Evolutionary conservation across 2,329 filamentous ascomycete species (phyloP).

Genomic region (Penicillium concentricum): DNA sequence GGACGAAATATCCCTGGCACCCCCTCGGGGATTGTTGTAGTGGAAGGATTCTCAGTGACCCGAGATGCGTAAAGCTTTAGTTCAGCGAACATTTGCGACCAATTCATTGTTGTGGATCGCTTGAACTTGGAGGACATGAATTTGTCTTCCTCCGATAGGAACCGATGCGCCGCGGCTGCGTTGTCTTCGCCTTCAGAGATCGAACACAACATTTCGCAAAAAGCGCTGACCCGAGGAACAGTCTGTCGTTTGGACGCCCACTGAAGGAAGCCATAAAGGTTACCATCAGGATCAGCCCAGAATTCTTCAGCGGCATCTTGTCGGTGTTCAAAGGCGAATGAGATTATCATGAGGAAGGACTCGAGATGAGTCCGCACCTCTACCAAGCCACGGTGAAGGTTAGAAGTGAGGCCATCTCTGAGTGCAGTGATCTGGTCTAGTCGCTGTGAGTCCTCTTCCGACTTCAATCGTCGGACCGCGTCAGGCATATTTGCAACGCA

Average conservation of each 20-base stretch:
- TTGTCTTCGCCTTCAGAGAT: slow-evolving; percentile 80
- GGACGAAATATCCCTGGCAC: slow-evolving; percentile 57
- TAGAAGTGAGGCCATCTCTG: slow-evolving; percentile 44
- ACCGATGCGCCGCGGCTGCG: slow-evolving; percentile 81
- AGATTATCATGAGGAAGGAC: slow-evolving; percentile 86
- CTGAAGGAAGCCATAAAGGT: slow-evolving; percentile 89
- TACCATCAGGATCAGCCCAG: slow-evolving; percentile 89
- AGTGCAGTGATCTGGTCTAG: slow-evolving; percentile 47
- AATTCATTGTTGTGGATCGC: slow-evolving; percentile 81
- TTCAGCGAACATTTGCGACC: slow-evolving; percentile 89
- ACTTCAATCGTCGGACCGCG: slow-evolving; percentile 77
- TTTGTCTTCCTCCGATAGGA: slow-evolving; percentile 80
- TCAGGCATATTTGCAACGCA: slow-evolving; percentile 96
- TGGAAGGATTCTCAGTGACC: slow-evolving; percentile 68
- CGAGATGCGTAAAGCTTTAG: slow-evolving; percentile 79
- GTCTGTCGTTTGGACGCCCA: slow-evolving; percentile 96
- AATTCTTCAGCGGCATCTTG: slow-evolving; percentile 83
- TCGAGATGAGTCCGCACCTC: slow-evolving; percentile 65
- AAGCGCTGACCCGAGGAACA: slow-evolving; percentile 91
- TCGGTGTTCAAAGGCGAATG: slow-evolving; percentile 84
- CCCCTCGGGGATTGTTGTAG: slow-evolving; percentile 48
- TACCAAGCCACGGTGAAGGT: slow-evolving; percentile 40
- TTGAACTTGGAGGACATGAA: slow-evolving; percentile 74
- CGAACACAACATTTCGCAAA: slow-evolving; percentile 92
- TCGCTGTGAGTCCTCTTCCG: slow-evolving; percentile 82